These are phyloP conservation scores for Marchantia polymorpha DNA, from an alignment of 225 moss, liverwort and hornwort genomes.

Conservation along the genomic window DNA sequence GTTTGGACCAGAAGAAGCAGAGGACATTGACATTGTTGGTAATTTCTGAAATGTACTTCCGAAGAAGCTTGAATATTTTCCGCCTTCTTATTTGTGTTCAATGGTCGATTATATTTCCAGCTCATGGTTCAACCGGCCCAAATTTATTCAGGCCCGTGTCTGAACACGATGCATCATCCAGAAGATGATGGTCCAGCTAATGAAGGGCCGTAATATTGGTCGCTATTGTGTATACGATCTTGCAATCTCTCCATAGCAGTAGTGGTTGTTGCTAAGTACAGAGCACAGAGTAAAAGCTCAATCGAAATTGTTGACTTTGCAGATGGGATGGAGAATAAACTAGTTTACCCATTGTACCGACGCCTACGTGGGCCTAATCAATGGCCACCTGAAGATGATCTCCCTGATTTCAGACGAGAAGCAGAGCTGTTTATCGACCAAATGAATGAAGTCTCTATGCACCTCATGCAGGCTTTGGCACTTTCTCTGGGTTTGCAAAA, in stretches of 20 bases:
- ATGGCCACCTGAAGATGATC: slow-evolving; percentile 45
- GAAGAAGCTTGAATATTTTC: too few species aligned
- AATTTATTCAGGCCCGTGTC: too few species aligned
- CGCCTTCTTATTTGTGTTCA: too few species aligned
- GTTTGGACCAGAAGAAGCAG: slow-evolving; percentile 57
- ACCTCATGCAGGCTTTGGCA: slow-evolving; percentile 68
- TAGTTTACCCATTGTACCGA: slow-evolving; percentile 51
- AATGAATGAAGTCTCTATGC: slow-evolving; percentile 57
- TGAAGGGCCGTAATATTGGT: too few species aligned
- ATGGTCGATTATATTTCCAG: too few species aligned
- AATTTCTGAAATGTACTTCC: background rate
- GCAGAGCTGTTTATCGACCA: slow-evolving; percentile 48
- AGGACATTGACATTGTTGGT: slow-evolving; percentile 44
- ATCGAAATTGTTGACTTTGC: slow-evolving; percentile 3
- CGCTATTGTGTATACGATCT: too few species aligned
- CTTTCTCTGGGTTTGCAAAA: slow-evolving; percentile 54
- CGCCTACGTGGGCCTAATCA: slow-evolving; percentile 69
- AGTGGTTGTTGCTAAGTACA: background rate
- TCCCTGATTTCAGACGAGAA: slow-evolving; percentile 46
- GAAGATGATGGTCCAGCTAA: too few species aligned
- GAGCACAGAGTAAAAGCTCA: background rate
- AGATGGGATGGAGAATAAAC: slow-evolving; percentile 41
- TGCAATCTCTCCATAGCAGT: too few species aligned
- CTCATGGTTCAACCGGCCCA: too few species aligned
- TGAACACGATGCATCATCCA: too few species aligned